Evolutionary conservation across 2,329 filamentous ascomycete genomes (phyloP).

Genomic region (Neonectria magnoliae): DNA sequence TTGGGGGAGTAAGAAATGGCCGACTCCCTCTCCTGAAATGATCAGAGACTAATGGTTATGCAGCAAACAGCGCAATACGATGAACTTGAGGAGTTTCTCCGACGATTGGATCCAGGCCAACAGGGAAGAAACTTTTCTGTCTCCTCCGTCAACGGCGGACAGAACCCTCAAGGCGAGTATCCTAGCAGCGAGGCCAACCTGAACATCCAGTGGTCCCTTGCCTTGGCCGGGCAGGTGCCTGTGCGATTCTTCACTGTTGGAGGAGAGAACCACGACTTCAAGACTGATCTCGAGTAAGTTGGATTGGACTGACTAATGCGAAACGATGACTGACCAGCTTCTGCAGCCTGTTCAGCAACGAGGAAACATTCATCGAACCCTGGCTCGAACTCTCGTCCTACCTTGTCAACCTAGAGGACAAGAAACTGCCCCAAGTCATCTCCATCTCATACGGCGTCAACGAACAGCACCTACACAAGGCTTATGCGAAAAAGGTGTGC

Average conservation of each 20-base stretch:
- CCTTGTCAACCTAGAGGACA: constrained; percentile 63
- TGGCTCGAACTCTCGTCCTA: constrained; percentile 72
- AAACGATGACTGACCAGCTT: not conserved
- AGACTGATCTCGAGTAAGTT: constrained; percentile 49
- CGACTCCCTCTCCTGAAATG: not conserved
- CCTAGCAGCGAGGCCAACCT: constrained; percentile 49
- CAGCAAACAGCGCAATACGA: constrained; percentile 61
- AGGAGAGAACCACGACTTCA: constrained; percentile 45
- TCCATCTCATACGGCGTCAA: constrained; percentile 77
- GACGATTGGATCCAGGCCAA: constrained; percentile 61
- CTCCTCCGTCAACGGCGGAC: constrained; percentile 65
- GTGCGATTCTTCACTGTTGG: constrained; percentile 48
- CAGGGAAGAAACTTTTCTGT: constrained; percentile 66
- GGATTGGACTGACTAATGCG: not conserved
- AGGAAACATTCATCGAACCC: constrained; percentile 66
- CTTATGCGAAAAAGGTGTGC: constrained; percentile 63
- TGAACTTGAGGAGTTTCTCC: constrained; percentile 67
- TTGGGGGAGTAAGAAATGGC: constrained; percentile 47
- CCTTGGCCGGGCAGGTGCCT: constrained; percentile 47
- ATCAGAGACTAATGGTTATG: constrained; percentile 14
- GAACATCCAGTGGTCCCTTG: constrained; percentile 51
- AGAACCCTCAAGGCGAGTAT: constrained; percentile 56
- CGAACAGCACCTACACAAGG: constrained; percentile 69
- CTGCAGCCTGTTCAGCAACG: constrained; percentile 38
- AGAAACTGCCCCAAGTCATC: constrained; percentile 69